These are phyloP conservation scores for Paramecium sonneborni DNA, from an alignment of 73 alveolate species.

Conservation along the genomic window DNA sequence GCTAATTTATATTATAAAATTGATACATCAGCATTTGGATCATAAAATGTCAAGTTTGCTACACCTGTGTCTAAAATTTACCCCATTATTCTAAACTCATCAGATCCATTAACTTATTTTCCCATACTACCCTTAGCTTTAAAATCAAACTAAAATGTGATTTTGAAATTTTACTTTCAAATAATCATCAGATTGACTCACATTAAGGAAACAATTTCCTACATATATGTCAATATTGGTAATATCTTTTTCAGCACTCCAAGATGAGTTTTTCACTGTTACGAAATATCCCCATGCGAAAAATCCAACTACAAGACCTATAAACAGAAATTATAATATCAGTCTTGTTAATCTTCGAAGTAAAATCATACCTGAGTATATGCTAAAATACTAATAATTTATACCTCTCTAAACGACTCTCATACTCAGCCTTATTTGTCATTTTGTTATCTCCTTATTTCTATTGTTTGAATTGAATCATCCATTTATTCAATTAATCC, in stretches of 20 bases:
- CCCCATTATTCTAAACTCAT: background rate
- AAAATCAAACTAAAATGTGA: background rate
- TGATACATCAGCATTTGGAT: background rate
- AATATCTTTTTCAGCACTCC: background rate
- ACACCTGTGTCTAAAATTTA: background rate
- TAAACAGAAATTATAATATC: background rate
- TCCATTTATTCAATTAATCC: background rate
- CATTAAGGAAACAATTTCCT: conserved; percentile 29
- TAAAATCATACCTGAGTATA: conserved; percentile 5
- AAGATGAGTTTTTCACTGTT: conserved; percentile 16
- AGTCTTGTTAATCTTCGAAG: conserved; percentile 31
- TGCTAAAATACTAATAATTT: background rate
- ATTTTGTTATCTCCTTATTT: background rate
- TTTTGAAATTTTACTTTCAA: background rate
- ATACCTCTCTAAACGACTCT: background rate
- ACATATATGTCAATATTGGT: background rate
- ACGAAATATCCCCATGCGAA: conserved; percentile 40
- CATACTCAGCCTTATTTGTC: background rate
- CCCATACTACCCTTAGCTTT: background rate
- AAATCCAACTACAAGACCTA: background rate
- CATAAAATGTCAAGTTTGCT: conserved; percentile 10
- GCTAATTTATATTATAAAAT: background rate
- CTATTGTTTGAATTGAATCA: background rate
- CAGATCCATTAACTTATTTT: background rate
- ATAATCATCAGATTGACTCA: background rate